A percentile compares a stretch with the other conserved stretches of the same genome.
Evolutionary conservation across 2,329 filamentous ascomycete genomes (phyloP).

Genomic region (Botryotinia globosa): DNA sequence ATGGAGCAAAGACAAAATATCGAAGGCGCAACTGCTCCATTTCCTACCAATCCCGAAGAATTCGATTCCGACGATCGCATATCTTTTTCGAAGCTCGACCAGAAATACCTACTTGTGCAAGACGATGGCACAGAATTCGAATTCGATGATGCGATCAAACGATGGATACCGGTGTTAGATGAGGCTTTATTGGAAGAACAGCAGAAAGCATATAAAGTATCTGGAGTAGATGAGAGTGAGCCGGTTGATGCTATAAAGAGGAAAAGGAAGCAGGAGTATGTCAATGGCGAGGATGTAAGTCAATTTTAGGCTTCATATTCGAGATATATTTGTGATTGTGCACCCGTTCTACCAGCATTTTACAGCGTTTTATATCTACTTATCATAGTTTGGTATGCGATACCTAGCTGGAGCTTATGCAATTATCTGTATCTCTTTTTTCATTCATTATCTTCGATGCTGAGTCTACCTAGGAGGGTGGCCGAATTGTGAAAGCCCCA

Average conservation of each 20-base stretch:
- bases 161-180: conserved; percentile 72
- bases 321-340: background rate
- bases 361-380: background rate
- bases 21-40: conserved; percentile 24
- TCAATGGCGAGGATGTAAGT: conserved; percentile 50
- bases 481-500: conserved; percentile 36
- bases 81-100: conserved; percentile 79
- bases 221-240: conserved; percentile 57
- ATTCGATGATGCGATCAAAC: conserved; percentile 67
- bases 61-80: conserved; percentile 80
- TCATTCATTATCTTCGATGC: conserved; percentile 13
- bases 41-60: conserved; percentile 37
- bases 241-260: conserved; percentile 45
- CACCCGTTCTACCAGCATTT: background rate
- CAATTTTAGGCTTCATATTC: conserved; percentile 7
- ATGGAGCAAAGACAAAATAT: conserved; percentile 31
- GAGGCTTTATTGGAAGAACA: conserved; percentile 60
- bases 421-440: background rate
- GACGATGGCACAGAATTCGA: conserved; percentile 83
- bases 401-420: background rate
- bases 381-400: background rate
- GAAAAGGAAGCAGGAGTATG: conserved; percentile 53
- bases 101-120: conserved; percentile 79
- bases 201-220: conserved; percentile 57
- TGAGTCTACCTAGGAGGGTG: conserved; percentile 34